Conservation (phyloP, 73 alveolate genomes). For the Tetrahymena elliotti region DNA sequence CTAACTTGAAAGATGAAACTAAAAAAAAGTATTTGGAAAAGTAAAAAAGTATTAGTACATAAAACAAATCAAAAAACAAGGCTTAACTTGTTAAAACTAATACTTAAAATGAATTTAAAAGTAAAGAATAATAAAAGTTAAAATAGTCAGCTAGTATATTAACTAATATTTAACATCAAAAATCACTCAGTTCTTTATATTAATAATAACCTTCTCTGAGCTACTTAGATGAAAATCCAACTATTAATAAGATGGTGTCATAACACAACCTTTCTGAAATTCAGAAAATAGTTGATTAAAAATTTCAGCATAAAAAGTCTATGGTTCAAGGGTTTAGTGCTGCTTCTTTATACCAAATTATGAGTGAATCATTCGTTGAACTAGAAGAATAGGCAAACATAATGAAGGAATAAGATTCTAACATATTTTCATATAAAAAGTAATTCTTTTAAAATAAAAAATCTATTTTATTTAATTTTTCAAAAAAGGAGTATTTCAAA, state of each 20-base stretch:
- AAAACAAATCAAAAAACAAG: not conserved
- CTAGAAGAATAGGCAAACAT: not conserved
- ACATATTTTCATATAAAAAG: not conserved
- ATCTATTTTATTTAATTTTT: not conserved
- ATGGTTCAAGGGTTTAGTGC: not conserved
- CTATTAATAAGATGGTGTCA: not conserved
- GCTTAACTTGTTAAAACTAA: not conserved
- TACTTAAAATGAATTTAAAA: not conserved
- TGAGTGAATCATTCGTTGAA: not conserved
- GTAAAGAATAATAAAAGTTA: not conserved
- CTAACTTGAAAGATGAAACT: not conserved
- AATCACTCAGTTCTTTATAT: not conserved
- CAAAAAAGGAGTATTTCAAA: not conserved
- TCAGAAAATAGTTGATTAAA: not conserved
- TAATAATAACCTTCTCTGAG: not conserved
- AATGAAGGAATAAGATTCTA: not conserved
- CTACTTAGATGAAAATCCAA: not conserved
- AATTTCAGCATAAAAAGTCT: not conserved
- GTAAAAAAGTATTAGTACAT: not conserved
- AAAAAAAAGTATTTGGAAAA: not conserved
- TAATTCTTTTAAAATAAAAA: not conserved
- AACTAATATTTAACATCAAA: not conserved
- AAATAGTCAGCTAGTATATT: not conserved
- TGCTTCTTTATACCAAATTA: not conserved
- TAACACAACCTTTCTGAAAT: not conserved